phyloP scores from a whole-genome alignment of 176 grass and related monocot genomes.

The Elymus sibiricus region DNA sequence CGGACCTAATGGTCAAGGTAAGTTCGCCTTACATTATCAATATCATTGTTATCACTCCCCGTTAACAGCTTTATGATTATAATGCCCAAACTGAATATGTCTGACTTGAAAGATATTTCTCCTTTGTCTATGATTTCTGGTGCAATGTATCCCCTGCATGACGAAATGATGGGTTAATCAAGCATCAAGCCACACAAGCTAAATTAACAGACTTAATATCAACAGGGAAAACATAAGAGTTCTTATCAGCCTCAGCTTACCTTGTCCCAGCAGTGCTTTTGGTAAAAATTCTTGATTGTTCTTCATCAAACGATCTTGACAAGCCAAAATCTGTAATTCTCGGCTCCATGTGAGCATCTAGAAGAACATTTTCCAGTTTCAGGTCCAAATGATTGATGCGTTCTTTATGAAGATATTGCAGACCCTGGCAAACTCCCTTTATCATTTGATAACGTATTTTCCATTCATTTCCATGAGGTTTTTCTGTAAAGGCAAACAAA shows the following conservation, averaged over 20 bases:
- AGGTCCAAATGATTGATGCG: background rate
- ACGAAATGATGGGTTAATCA: background rate
- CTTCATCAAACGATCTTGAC: background rate
- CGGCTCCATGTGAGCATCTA: background rate
- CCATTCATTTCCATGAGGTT: background rate
- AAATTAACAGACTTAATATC: no score
- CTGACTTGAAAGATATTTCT: background rate
- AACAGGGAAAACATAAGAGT: background rate
- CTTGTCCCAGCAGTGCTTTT: background rate
- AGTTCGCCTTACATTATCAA: background rate
- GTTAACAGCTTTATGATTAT: background rate
- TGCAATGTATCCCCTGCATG: background rate
- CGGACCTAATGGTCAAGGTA: background rate
- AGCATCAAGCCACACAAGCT: no score
- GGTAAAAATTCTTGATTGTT: background rate
- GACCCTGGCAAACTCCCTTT: background rate
- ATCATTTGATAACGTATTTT: background rate
- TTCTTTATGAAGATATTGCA: background rate
- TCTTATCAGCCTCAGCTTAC: background rate
- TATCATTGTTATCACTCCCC: background rate
- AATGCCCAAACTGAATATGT: slow-evolving; percentile 4
- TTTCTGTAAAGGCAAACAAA: background rate
- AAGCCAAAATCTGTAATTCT: background rate
- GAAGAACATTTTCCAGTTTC: background rate
- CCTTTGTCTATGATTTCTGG: background rate